A percentile compares a stretch with the other conserved stretches of the same genome.
phyloP scores from a whole-genome alignment of 805 yeast species.

The Saturnispora mendoncae region DNA sequence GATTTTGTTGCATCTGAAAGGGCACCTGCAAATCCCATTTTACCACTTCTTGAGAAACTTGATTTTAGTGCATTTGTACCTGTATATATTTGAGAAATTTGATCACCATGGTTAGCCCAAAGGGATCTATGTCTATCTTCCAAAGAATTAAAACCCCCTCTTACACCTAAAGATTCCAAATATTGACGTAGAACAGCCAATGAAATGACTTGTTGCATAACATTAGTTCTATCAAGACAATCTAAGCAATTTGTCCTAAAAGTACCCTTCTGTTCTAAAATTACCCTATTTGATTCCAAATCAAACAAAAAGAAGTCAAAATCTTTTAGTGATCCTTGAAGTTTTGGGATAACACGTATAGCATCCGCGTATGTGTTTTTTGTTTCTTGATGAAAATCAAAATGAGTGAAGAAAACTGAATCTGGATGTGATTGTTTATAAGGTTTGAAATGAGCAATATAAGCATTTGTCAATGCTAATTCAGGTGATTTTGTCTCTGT shows the following conservation, averaged over 20 bases:
- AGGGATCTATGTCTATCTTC: slow-evolving; percentile 70
- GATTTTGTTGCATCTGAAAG: slow-evolving; percentile 95
- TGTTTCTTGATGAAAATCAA: slow-evolving; percentile 92
- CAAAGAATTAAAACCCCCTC: slow-evolving; percentile 43
- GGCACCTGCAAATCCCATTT: slow-evolving; percentile 95
- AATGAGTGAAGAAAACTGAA: slow-evolving; percentile 57
- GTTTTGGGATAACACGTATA: slow-evolving; percentile 49
- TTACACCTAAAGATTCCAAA: slow-evolving; percentile 17
- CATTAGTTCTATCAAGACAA: slow-evolving; percentile 89
- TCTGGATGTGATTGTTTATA: slow-evolving; percentile 31
- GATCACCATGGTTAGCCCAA: slow-evolving; percentile 99
- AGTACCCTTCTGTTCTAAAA: slow-evolving; percentile 79
- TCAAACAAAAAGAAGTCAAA: slow-evolving; percentile 83
- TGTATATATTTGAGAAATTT: slow-evolving; percentile 88
- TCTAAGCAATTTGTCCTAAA: slow-evolving; percentile 92
- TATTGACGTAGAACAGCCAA: slow-evolving; percentile 56
- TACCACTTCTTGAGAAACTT: slow-evolving; percentile 88
- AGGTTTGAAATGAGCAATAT: slow-evolving; percentile 46
- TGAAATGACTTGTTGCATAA: slow-evolving; percentile 79
- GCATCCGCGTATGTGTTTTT: slow-evolving; percentile 86
- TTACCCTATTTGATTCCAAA: slow-evolving; percentile 39
- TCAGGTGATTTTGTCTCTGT: slow-evolving; percentile 70
- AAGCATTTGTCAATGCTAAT: slow-evolving; percentile 58
- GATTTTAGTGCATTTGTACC: slow-evolving; percentile 97
- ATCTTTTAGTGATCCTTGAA: slow-evolving; percentile 58